phyloP scores from a whole-genome alignment of 352 stramenopile genomes.

The Phytophthora niederhauseri region DNA sequence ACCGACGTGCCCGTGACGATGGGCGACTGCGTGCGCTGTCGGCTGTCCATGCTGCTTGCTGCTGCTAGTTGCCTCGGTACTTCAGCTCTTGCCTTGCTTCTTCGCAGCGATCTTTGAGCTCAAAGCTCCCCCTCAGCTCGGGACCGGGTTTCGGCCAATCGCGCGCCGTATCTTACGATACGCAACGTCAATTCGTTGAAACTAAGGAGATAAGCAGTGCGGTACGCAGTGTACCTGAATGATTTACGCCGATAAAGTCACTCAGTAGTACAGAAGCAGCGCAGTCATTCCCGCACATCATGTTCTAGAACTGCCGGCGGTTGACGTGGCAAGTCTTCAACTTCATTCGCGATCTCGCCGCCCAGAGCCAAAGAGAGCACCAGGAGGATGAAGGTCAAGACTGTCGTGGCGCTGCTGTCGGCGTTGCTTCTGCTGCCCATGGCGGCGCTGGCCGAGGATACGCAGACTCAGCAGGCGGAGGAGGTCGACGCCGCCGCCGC shows the following conservation, averaged over 20 bases:
- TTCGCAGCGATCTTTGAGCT: constrained; percentile 38
- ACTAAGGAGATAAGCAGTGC: not conserved
- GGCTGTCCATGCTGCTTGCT: constrained; percentile 57
- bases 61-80: no score
- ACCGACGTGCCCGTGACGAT: constrained; percentile 99
- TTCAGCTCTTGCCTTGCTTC: constrained; percentile 6
- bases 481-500: constrained; percentile 2
- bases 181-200: not conserved
- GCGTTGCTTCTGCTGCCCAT: constrained; percentile 51
- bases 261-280: not conserved
- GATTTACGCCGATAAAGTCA: not conserved
- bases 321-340: constrained; percentile 1
- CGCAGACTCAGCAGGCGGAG: constrained; percentile 6
- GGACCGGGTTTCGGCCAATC: constrained; percentile 21
- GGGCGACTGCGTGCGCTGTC: constrained; percentile 90
- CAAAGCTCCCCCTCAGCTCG: constrained; percentile 18
- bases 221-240: not conserved
- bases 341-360: constrained; percentile 25
- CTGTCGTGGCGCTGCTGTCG: constrained; percentile 45
- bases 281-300: not conserved
- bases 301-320: constrained; percentile 15
- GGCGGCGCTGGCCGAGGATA: constrained; percentile 22
- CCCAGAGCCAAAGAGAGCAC: constrained; percentile 1
- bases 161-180: not conserved
- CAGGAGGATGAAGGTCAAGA: constrained; percentile 58